Evolutionary conservation across 805 yeast species (phyloP).

Genomic region (Trichomonascus vanleenenianus): DNA sequence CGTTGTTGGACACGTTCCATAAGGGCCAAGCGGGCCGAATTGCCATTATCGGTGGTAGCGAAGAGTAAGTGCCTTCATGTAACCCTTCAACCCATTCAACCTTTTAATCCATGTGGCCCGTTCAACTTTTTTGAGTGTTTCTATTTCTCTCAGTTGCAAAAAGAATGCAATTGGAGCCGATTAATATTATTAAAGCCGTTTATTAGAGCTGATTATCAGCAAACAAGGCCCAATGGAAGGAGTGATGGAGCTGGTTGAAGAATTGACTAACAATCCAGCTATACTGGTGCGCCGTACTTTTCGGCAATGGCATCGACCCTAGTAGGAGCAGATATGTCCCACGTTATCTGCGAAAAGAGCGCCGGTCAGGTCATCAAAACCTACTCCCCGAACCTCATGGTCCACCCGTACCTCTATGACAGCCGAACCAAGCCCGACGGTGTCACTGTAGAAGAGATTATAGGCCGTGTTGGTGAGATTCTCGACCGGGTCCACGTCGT

Average conservation of each 20-base stretch:
- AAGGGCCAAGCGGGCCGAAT: slow-evolving; percentile 91
- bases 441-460: slow-evolving; percentile 29
- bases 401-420: slow-evolving; percentile 79
- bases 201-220: too few species aligned
- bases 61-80: slow-evolving; percentile 56
- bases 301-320: slow-evolving; percentile 78
- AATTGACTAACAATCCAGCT: slow-evolving; percentile 31
- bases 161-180: too few species aligned
- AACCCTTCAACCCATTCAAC: too few species aligned
- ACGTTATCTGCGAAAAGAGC: slow-evolving; percentile 71
- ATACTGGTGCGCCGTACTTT: slow-evolving; percentile 95
- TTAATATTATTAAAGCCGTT: too few species aligned
- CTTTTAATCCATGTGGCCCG: too few species aligned
- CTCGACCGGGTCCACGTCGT: slow-evolving; percentile 68
- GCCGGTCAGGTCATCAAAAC: slow-evolving; percentile 80
- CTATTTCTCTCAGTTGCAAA: too few species aligned
- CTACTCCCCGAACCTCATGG: slow-evolving; percentile 92
- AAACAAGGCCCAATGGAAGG: too few species aligned
- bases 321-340: slow-evolving; percentile 83
- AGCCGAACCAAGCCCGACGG: slow-evolving; percentile 24
- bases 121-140: too few species aligned
- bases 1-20: slow-evolving; percentile 59
- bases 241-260: too few species aligned
- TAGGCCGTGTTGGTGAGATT: slow-evolving; percentile 49
- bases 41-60: slow-evolving; percentile 87